phyloP scores from a whole-genome alignment of 2,329 filamentous ascomycete genomes.

The Colletotrichum tropicicola region DNA sequence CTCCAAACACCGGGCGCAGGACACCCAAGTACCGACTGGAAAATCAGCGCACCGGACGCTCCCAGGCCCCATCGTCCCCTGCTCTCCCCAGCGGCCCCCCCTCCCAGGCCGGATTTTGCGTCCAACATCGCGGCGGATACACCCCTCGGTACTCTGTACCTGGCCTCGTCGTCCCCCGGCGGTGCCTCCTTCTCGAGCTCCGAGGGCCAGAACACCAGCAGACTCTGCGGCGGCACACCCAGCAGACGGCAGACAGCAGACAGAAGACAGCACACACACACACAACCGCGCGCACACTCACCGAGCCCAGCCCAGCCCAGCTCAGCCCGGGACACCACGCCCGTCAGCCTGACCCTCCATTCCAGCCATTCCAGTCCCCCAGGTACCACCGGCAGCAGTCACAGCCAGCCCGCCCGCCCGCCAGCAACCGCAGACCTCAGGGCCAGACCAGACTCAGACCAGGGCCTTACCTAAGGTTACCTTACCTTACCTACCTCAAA shows the following conservation, averaged over 20 bases:
- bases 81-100: neutral
- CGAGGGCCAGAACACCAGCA: neutral
- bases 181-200: neutral
- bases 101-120: neutral
- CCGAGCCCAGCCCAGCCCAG: neutral
- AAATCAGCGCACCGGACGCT: neutral
- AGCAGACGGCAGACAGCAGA: neutral
- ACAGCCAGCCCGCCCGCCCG: neutral
- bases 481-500: conserved; percentile 17
- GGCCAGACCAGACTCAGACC: neutral
- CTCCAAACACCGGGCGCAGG: no score
- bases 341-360: neutral
- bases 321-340: neutral
- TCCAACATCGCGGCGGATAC: neutral
- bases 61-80: neutral
- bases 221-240: neutral
- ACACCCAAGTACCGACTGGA: no score
- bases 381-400: neutral
- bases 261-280: neutral
- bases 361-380: neutral
- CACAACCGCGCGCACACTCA: neutral
- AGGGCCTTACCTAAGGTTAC: conserved; percentile 15
- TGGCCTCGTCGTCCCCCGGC: neutral
- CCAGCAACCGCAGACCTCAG: neutral
- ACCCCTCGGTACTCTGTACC: neutral